These are phyloP conservation scores for Thielaviopsis ethacetica DNA, from an alignment of 2,329 filamentous ascomycete genomes.

Conservation along the genomic window DNA sequence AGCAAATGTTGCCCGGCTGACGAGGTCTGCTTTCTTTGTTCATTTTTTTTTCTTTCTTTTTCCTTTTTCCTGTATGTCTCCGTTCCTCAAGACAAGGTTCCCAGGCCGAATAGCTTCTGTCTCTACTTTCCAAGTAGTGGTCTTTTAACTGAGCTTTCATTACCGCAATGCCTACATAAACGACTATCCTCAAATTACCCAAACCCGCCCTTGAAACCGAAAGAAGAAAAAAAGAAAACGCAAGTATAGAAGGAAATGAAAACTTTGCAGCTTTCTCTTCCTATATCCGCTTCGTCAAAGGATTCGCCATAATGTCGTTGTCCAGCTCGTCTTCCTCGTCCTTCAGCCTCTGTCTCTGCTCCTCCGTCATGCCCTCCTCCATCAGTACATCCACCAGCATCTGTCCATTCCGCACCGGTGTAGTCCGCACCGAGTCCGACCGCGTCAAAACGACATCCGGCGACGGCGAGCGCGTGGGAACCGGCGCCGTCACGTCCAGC, in stretches of 20 bases:
- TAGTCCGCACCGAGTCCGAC: constrained; percentile 8
- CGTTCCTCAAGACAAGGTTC: too few relatives aligned
- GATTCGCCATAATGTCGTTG: constrained; percentile 35
- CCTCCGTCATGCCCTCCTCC: constrained; percentile 44
- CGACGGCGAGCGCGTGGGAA: constrained; percentile 7
- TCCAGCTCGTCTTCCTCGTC: constrained; percentile 43
- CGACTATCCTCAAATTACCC: not conserved
- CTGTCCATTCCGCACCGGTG: constrained; percentile 5
- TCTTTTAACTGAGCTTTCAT: too few relatives aligned
- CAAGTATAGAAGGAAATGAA: not conserved
- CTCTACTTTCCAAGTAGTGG: too few relatives aligned
- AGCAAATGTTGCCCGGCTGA: too few relatives aligned
- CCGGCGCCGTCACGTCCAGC: not conserved
- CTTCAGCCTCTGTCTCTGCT: constrained; percentile 37
- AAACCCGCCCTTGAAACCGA: not conserved
- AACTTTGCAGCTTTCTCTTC: not conserved
- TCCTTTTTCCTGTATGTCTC: too few relatives aligned
- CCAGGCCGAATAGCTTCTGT: too few relatives aligned
- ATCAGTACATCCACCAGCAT: constrained; percentile 29
- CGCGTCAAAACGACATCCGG: not conserved
- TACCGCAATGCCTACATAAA: not conserved
- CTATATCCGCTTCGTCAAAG: constrained; percentile 13
- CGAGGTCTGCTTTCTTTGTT: too few relatives aligned
- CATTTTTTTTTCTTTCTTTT: too few relatives aligned
- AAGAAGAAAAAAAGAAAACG: not conserved